A percentile compares a stretch with the other conserved stretches of the same genome.
Evolutionary conservation across 2,329 filamentous ascomycete species (phyloP).

Genomic region (Talaromyces sp.): DNA sequence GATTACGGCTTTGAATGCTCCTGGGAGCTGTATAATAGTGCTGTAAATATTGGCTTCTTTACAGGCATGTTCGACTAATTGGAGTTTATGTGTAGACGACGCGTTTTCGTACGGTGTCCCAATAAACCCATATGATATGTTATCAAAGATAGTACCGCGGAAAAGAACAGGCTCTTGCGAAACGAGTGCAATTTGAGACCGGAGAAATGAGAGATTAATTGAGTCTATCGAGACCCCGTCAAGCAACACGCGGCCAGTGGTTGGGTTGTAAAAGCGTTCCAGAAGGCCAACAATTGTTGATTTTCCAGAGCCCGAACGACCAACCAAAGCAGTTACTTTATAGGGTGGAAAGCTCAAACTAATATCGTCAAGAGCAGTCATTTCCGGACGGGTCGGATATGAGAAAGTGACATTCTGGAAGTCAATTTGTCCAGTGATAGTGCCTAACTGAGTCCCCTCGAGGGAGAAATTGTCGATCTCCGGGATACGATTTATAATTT

Average conservation of each 20-base stretch:
- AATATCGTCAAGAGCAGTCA: conserved; percentile 26
- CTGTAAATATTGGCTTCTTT: conserved; percentile 20
- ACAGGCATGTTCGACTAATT: conserved; percentile 24
- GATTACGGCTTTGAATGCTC: conserved; percentile 88
- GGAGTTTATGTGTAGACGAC: conserved; percentile 19
- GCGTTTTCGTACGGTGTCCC: conserved; percentile 23
- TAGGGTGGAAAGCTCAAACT: conserved; percentile 27
- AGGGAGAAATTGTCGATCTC: conserved; percentile 12
- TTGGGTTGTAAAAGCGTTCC: conserved; percentile 33
- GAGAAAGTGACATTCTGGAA: conserved; percentile 23
- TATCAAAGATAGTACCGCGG: conserved; percentile 49
- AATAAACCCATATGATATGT: conserved; percentile 47
- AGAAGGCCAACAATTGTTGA: conserved; percentile 41
- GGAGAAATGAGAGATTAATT: conserved; percentile 29
- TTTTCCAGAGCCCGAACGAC: conserved; percentile 49
- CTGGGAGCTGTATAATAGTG: conserved; percentile 53
- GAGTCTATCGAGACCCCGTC: conserved; percentile 23
- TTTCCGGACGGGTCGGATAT: conserved; percentile 32
- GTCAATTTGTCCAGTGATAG: conserved; percentile 7
- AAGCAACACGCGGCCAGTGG: conserved; percentile 24
- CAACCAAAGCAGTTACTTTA: conserved; percentile 43
- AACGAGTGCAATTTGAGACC: conserved; percentile 36
- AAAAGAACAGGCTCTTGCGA: conserved; percentile 50
- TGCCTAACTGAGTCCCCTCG: background rate
- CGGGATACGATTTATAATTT: conserved; percentile 12